These are phyloP conservation scores for Fusarium torulosum DNA, from an alignment of 2,329 filamentous ascomycete species.

Conservation along the genomic window DNA sequence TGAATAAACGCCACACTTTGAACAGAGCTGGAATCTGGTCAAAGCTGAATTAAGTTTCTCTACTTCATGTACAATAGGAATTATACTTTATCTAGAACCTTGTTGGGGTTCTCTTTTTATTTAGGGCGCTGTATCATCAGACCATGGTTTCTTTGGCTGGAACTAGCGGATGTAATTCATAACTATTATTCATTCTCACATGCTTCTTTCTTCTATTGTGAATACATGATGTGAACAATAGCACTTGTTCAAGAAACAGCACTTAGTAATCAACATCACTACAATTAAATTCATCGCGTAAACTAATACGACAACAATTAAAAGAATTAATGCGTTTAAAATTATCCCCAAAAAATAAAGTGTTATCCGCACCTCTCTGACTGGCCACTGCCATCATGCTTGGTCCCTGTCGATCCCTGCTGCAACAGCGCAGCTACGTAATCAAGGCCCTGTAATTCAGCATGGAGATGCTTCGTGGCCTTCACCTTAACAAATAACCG, in stretches of 20 bases:
- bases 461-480: slow-evolving; percentile 43
- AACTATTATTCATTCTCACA: slow-evolving; percentile 11
- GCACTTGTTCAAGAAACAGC: neutral
- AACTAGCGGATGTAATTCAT: slow-evolving; percentile 10
- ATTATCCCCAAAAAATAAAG: slow-evolving; percentile 2
- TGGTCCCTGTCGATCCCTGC: slow-evolving; percentile 39
- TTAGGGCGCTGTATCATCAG: neutral
- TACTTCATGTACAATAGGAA: slow-evolving; percentile 18
- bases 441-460: slow-evolving; percentile 26
- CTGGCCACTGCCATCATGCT: slow-evolving; percentile 19
- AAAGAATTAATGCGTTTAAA: neutral
- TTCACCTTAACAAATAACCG: slow-evolving; percentile 17
- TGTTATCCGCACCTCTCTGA: slow-evolving; percentile 6
- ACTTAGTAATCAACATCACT: neutral
- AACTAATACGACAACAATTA: neutral
- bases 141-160: slow-evolving; percentile 15
- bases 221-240: neutral
- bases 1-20: slow-evolving; percentile 25
- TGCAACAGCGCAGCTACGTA: slow-evolving; percentile 28
- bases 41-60: slow-evolving; percentile 11
- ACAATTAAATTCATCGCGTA: neutral
- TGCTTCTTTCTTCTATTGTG: neutral
- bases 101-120: neutral
- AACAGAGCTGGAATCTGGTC: slow-evolving; percentile 9
- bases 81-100: slow-evolving; percentile 29